phyloP scores from a whole-genome alignment of 2,329 filamentous ascomycete genomes.

The Ophiocordyceps sinensis region DNA sequence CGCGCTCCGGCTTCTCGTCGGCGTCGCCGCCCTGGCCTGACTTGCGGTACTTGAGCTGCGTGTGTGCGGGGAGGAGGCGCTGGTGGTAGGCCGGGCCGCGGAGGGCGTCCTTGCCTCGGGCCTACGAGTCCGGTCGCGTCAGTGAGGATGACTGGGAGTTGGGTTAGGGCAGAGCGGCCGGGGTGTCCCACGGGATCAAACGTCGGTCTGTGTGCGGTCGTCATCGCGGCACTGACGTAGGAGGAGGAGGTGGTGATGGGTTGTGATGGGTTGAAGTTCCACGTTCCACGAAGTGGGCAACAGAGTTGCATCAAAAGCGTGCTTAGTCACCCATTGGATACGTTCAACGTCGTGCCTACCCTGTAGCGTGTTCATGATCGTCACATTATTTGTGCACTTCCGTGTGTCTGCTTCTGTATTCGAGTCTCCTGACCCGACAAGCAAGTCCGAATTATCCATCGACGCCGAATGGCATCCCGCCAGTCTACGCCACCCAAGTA shows the following conservation, averaged over 20 bases:
- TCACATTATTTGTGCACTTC: too few species aligned
- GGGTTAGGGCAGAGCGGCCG: not conserved
- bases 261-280: too few species aligned
- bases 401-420: too few species aligned
- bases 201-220: slow-evolving; percentile 67
- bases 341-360: too few species aligned
- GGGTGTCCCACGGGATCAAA: slow-evolving; percentile 66
- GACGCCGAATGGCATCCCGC: too few species aligned
- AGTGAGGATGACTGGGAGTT: not conserved
- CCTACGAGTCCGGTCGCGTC: slow-evolving; percentile 32
- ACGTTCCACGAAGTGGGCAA: too few species aligned
- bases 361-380: too few species aligned
- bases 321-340: too few species aligned
- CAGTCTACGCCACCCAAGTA: too few species aligned
- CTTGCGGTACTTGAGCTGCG: slow-evolving; percentile 74
- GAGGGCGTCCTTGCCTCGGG: slow-evolving; percentile 85
- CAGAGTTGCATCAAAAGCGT: too few species aligned
- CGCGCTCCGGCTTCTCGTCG: slow-evolving; percentile 52
- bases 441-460: too few species aligned
- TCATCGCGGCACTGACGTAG: slow-evolving; percentile 31
- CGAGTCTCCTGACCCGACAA: too few species aligned
- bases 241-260: not conserved
- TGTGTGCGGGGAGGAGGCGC: slow-evolving; percentile 85
- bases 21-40: slow-evolving; percentile 80
- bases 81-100: slow-evolving; percentile 93